Evolutionary conservation across 441 rosid genomes (phyloP), one percentile per base, ranked within the genome.

Genomic region (Cnidoscolus chayamansa): DNA sequence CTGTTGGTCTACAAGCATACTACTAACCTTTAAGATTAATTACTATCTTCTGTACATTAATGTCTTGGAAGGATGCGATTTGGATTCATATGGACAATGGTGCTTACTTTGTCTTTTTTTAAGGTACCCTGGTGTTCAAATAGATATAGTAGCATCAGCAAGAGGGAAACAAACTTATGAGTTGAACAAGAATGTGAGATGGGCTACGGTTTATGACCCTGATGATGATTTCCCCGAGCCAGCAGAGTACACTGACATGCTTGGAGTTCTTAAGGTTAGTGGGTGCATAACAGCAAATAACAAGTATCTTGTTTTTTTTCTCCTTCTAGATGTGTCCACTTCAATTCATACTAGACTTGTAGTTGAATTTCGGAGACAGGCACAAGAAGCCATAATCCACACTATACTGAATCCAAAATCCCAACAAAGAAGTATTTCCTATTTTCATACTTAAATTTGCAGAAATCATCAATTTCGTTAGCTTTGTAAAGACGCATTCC

Each of bases 141-240:
- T 94, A 16, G 97, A 92, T 78, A 76, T 90, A 15, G 47, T 94
- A 48, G 81, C 97, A 10, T 79, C 97, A 12, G 82, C 81, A 0
- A 88, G 98, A 83, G 98, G 98, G 67, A 94, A 94, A 77, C 98
- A 94, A 84, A 87, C 97, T 32, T 86, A 81, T 37, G 97, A 90
- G 80, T 61, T 94, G 84, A 94, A 92, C 81, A 94, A 94, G 89
- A 92, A 89, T 75, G 97, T 94, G 74, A 89, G 97, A 66, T 94
- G 97, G 97, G 97, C 97, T 35, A 76, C 81, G 79, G 96, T 25
- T 49, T 94, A 89, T 76, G 97, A 94, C 74, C 88, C 76, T 47
- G 98, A 92, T 55, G 94, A 89, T 70, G 80, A 89, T 64, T 93
- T 87, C 84, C 97, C 98, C n/a, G 95, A 92, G 4, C 96, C 98